Conservation (phyloP, 768 basidiomycete species). For the Porpolomopsis calyptriformis region DNA sequence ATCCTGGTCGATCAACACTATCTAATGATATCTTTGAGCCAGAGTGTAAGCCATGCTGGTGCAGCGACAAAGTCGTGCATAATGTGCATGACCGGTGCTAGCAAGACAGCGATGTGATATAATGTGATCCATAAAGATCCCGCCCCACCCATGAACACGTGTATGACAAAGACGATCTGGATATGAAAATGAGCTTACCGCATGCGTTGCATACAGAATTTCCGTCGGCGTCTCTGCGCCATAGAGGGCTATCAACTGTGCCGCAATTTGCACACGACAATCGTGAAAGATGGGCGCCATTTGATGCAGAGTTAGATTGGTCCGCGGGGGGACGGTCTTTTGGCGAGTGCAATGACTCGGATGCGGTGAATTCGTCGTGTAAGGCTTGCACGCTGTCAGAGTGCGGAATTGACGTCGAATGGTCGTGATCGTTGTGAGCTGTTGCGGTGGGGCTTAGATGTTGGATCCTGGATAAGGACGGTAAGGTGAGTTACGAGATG, state of each 20-base stretch:
- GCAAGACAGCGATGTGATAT: not conserved
- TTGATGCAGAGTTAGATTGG: conserved; percentile 18
- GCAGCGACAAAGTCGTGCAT: conserved; percentile 1
- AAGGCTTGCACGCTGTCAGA: not conserved
- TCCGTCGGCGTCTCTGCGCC: conserved; percentile 74
- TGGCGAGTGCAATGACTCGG: not conserved
- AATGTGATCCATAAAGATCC: not conserved
- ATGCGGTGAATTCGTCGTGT: conserved; percentile 4
- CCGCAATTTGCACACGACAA: conserved; percentile 65
- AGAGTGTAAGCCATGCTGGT: conserved; percentile 2
- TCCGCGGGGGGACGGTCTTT: conserved; percentile 10
- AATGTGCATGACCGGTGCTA: not conserved
- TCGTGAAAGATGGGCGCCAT: conserved; percentile 26
- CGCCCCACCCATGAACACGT: conserved; percentile 10
- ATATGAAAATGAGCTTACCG: conserved; percentile 46
- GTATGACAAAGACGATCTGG: conserved; percentile 5
- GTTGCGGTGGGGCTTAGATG: too few relatives aligned
- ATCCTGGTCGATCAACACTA: not conserved
- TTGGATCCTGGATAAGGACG: conserved; percentile 37
- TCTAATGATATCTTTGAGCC: not conserved
- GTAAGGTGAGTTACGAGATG: conserved; percentile 37
- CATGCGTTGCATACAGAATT: conserved; percentile 85
- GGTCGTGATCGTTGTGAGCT: conserved; percentile 13
- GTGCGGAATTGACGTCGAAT: conserved; percentile 1
- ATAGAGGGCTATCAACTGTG: conserved; percentile 69